These are phyloP conservation scores for Solanum aculeatissimum DNA, from an alignment of 305 asterid genomes.

Conservation along the genomic window DNA sequence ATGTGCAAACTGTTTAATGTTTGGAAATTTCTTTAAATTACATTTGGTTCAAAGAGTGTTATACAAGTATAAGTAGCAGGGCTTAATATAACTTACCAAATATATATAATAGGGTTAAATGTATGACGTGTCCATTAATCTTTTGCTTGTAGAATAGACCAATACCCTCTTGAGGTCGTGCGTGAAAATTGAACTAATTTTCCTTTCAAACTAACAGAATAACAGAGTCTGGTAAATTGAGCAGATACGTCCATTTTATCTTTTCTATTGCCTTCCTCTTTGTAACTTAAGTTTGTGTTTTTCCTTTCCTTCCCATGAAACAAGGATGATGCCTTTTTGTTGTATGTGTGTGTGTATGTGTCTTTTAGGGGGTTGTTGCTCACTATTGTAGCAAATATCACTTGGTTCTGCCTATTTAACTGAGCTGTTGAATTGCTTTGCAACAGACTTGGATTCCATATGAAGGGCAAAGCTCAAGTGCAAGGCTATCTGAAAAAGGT, in stretches of 20 bases:
- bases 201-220: background rate
- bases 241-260: background rate
- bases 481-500: conserved; percentile 91
- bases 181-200: background rate
- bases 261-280: background rate
- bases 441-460: conserved; percentile 95
- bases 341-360: background rate
- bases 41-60: background rate
- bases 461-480: conserved; percentile 79
- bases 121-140: background rate
- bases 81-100: background rate
- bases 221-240: background rate
- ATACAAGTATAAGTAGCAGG: background rate
- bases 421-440: background rate
- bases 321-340: background rate
- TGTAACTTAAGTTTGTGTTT: background rate
- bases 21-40: background rate
- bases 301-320: background rate
- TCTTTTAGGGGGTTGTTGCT: background rate
- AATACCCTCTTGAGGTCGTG: background rate
- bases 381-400: background rate
- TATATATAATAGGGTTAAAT: background rate
- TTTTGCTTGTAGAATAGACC: background rate
- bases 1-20: background rate
- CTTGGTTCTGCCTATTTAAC: background rate